Percentiles rank a stretch among this genome's conserved stretches.
Conservation (phyloP, 2,329 filamentous ascomycete genomes). For the Fusarium poae region DNA sequence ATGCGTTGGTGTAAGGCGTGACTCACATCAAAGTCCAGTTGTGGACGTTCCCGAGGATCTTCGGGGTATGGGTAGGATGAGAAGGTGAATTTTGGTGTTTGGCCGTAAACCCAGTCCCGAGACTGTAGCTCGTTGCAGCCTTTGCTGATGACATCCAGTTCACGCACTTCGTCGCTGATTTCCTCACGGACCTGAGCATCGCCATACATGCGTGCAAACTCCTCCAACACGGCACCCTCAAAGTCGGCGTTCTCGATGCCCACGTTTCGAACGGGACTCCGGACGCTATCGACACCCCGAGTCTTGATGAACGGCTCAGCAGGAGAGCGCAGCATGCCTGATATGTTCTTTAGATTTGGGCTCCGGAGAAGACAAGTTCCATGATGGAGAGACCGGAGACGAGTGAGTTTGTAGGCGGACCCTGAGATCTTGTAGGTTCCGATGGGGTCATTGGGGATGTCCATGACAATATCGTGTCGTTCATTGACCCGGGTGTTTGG, state of each 20-base stretch:
- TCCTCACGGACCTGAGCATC: constrained; percentile 51
- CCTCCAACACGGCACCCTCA: constrained; percentile 67
- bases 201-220: constrained; percentile 78
- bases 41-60: constrained; percentile 68
- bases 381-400: constrained; percentile 86
- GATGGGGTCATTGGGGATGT: constrained; percentile 50
- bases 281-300: constrained; percentile 90
- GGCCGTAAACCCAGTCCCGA: constrained; percentile 81
- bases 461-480: constrained; percentile 91
- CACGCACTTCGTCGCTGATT: constrained; percentile 65
- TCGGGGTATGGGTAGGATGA: constrained; percentile 71
- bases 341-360: constrained; percentile 78
- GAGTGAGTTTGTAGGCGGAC: constrained; percentile 93
- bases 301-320: constrained; percentile 81
- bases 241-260: constrained; percentile 64
- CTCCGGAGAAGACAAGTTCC: constrained; percentile 88
- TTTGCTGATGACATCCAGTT: constrained; percentile 62
- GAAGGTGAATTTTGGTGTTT: constrained; percentile 87
- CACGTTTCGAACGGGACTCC: constrained; percentile 86
- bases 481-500: constrained; percentile 80
- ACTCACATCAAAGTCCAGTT: constrained; percentile 62
- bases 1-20: neutral
- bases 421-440: constrained; percentile 84
- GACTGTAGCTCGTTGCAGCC: constrained; percentile 62
- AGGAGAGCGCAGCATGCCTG: constrained; percentile 80